These are phyloP conservation scores for Bauhinia variegata DNA, from an alignment of 306 rosid species.

Conservation along the genomic window DNA sequence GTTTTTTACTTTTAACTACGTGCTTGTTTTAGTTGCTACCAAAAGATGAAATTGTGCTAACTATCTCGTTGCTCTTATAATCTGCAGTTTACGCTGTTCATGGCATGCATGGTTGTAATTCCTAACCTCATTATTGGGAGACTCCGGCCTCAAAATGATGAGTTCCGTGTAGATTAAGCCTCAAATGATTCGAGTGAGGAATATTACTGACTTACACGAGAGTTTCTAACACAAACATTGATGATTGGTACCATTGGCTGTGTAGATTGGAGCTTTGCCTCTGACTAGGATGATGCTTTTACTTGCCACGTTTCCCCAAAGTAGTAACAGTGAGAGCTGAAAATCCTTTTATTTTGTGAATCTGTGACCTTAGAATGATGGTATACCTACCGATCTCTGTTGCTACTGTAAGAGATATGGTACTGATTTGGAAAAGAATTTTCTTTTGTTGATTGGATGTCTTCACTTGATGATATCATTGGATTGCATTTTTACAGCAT, in stretches of 20 bases:
- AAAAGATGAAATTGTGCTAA: slow-evolving; percentile 29
- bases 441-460: slow-evolving; percentile 25
- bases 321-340: slow-evolving; percentile 38
- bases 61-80: slow-evolving; percentile 33
- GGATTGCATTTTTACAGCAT: too few relatives aligned
- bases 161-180: slow-evolving; percentile 81
- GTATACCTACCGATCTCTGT: slow-evolving; percentile 31
- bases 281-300: slow-evolving; percentile 41
- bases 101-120: slow-evolving; percentile 91
- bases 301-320: slow-evolving; percentile 38
- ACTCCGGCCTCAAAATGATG: slow-evolving; percentile 66
- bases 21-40: slow-evolving; percentile 23
- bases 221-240: slow-evolving; percentile 52
- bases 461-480: background rate
- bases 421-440: slow-evolving; percentile 34
- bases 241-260: slow-evolving; percentile 39
- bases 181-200: slow-evolving; percentile 46
- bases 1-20: slow-evolving; percentile 4
- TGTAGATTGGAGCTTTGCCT: slow-evolving; percentile 51
- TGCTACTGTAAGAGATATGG: slow-evolving; percentile 33
- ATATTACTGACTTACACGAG: slow-evolving; percentile 59
- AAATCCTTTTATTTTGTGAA: slow-evolving; percentile 34
- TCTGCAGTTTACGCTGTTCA: slow-evolving; percentile 94
- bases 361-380: slow-evolving; percentile 33
- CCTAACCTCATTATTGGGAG: slow-evolving; percentile 76